These are phyloP conservation scores for Metschnikowia drakensbergensis DNA, from an alignment of 805 yeast genomes.

Conservation along the genomic window DNA sequence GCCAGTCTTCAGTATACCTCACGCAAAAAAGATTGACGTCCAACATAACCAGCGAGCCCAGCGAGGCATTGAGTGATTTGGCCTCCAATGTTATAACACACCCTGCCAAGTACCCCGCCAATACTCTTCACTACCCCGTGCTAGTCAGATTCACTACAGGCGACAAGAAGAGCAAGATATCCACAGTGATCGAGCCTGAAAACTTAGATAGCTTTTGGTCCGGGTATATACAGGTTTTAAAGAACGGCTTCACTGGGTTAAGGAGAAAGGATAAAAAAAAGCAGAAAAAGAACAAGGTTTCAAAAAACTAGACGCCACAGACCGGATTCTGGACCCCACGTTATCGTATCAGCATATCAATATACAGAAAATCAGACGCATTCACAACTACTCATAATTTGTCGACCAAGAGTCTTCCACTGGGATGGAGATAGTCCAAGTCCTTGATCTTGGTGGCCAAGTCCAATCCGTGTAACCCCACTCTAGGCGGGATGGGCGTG, in stretches of 20 bases:
- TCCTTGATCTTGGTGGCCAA: constrained; percentile 50
- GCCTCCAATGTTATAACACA: constrained; percentile 30
- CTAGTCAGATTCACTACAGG: constrained; percentile 49
- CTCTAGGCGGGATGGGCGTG: constrained; percentile 40
- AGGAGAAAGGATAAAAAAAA: constrained; percentile 79
- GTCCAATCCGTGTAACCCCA: constrained; percentile 25
- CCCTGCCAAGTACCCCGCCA: constrained; percentile 17
- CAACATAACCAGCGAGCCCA: constrained; percentile 10
- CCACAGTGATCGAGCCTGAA: constrained; percentile 66
- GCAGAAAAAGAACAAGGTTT: constrained; percentile 45
- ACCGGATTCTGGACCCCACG: neutral
- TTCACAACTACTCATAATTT: constrained; percentile 2
- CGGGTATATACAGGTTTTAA: constrained; percentile 65
- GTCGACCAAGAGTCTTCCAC: constrained; percentile 60
- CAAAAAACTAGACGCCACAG: constrained; percentile 15
- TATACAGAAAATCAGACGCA: neutral
- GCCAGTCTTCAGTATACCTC: constrained; percentile 52
- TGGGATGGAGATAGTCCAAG: constrained; percentile 48
- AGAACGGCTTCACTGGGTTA: constrained; percentile 69
- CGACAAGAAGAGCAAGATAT: constrained; percentile 52
- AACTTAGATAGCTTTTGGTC: constrained; percentile 72
- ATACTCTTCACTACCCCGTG: constrained; percentile 49
- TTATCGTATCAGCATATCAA: neutral
- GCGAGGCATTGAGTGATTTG: constrained; percentile 23
- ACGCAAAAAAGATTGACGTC: constrained; percentile 51